These are phyloP conservation scores for Acacia confusa DNA, from an alignment of 306 rosid genomes.

Conservation along the genomic window DNA sequence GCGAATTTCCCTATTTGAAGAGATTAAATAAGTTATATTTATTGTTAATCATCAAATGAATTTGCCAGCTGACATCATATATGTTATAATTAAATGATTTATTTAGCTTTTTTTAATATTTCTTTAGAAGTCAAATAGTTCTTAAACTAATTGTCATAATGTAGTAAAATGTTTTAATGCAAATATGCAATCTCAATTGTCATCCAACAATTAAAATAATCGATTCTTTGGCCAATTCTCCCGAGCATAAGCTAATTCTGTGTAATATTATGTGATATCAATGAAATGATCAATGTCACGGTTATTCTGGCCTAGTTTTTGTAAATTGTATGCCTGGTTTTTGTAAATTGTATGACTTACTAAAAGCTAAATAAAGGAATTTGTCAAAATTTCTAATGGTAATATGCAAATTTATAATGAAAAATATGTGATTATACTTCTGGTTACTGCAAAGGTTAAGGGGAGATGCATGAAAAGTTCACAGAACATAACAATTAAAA, in stretches of 20 bases:
- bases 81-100: too few relatives aligned
- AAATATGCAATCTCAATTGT: neutral
- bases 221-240: neutral
- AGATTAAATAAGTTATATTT: too few relatives aligned
- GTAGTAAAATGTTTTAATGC: neutral
- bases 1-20: too few relatives aligned
- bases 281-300: neutral
- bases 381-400: neutral
- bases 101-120: too few relatives aligned
- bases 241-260: neutral
- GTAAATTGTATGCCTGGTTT: neutral
- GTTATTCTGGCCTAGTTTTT: neutral
- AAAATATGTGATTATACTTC: neutral
- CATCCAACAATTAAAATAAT: neutral
- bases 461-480: neutral
- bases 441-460: neutral
- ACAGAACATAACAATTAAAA: neutral
- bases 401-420: neutral
- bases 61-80: too few relatives aligned
- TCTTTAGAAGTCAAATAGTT: too few relatives aligned
- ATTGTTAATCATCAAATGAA: too few relatives aligned
- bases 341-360: neutral
- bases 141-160: too few relatives aligned
- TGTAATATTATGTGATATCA: neutral
- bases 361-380: neutral